Evolutionary conservation across 2,329 filamentous ascomycete species (phyloP).

Genomic region (Penicillium sp.): DNA sequence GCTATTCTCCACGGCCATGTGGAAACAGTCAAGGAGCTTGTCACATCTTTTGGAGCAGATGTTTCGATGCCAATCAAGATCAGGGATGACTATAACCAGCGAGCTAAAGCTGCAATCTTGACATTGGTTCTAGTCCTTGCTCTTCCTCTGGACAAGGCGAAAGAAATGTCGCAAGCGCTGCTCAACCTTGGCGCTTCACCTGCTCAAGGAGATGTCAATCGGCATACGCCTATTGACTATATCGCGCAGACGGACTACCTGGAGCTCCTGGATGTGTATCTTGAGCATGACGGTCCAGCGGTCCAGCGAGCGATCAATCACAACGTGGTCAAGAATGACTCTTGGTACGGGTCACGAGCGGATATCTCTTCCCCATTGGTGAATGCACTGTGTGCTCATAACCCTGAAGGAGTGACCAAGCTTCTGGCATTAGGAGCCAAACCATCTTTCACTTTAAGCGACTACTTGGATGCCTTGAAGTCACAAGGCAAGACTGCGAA

Average conservation of each 20-base stretch:
- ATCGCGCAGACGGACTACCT: conserved; percentile 50
- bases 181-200: conserved; percentile 65
- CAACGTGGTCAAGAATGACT: conserved; percentile 41
- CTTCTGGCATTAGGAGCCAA: conserved; percentile 60
- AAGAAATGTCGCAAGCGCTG: conserved; percentile 59
- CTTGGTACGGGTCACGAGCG: conserved; percentile 23
- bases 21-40: conserved; percentile 62
- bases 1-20: conserved; percentile 69
- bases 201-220: conserved; percentile 63
- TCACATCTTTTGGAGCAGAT: conserved; percentile 69
- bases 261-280: conserved; percentile 40
- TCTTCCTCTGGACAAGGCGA: conserved; percentile 58
- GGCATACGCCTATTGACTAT: conserved; percentile 61
- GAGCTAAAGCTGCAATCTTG: conserved; percentile 57
- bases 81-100: conserved; percentile 37
- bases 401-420: conserved; percentile 51
- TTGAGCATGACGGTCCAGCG: conserved; percentile 54
- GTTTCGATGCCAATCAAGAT: conserved; percentile 69
- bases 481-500: conserved; percentile 1
- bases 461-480: conserved; percentile 29
- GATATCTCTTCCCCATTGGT: conserved; percentile 49
- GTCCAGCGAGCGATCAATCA: conserved; percentile 63
- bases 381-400: conserved; percentile 51
- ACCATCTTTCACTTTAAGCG: conserved; percentile 53
- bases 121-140: conserved; percentile 62